A percentile compares a stretch with the other conserved stretches of the same genome.
These are phyloP conservation scores for Botrytis byssoidea DNA, from an alignment of 2,329 filamentous ascomycete species.

Conservation along the genomic window DNA sequence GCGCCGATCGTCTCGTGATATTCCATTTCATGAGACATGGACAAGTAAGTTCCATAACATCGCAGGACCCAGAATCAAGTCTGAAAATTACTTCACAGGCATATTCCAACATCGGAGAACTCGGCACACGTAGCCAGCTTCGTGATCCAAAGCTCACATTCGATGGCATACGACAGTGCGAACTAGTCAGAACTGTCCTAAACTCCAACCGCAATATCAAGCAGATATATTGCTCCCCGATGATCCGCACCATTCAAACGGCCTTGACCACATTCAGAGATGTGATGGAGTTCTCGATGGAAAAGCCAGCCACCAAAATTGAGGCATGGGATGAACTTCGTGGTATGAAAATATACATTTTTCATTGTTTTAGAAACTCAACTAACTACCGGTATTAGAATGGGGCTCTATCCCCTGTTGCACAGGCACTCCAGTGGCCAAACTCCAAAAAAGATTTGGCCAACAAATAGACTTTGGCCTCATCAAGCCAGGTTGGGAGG, in stretches of 20 bases:
- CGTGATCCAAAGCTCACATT: neutral
- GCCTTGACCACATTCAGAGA: neutral
- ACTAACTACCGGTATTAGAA: neutral
- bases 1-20: neutral
- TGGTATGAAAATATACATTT: neutral
- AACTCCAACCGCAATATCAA: neutral
- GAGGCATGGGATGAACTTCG: neutral
- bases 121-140: neutral
- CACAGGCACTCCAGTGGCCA: neutral
- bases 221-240: neutral
- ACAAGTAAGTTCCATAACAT: neutral
- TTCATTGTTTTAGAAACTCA: neutral
- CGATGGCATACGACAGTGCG: neutral
- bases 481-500: neutral
- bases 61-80: fast-evolving
- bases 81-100: neutral
- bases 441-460: neutral
- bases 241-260: neutral
- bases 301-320: neutral
- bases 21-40: neutral
- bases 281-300: neutral
- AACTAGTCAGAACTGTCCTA: neutral
- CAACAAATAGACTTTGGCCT: too few species aligned
- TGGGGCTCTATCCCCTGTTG: neutral
- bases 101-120: neutral